Evolutionary conservation across 306 rosid genomes (phyloP).

Genomic region (Malus sylvestris): DNA sequence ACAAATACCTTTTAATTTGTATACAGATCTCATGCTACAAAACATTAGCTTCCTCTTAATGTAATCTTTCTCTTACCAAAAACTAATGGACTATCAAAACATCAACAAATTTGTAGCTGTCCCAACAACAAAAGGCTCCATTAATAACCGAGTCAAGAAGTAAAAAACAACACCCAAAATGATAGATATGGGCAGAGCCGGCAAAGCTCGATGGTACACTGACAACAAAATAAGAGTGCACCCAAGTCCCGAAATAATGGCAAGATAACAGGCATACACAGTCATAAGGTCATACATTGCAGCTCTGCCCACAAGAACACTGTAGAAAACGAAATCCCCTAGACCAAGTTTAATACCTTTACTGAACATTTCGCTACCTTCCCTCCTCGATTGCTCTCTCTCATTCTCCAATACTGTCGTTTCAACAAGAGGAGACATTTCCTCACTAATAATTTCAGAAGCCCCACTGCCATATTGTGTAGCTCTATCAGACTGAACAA

Average conservation of each 20-base stretch:
- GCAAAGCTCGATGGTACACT: constrained; percentile 65
- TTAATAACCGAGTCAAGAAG: constrained; percentile 74
- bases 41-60: not conserved
- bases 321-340: constrained; percentile 90
- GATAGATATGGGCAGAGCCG: constrained; percentile 88
- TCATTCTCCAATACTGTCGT: constrained; percentile 25
- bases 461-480: constrained; percentile 20
- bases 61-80: not conserved
- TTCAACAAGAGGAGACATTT: constrained; percentile 65
- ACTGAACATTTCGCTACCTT: constrained; percentile 29
- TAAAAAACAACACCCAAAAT: constrained; percentile 75
- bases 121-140: constrained; percentile 96
- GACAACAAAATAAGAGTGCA: constrained; percentile 88
- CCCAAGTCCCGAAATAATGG: constrained; percentile 81
- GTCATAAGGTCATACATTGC: constrained; percentile 99
- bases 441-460: constrained; percentile 40
- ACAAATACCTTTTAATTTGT: not conserved
- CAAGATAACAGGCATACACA: constrained; percentile 93
- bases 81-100: constrained; percentile 42
- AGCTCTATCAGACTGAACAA: constrained; percentile 10
- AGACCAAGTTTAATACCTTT: constrained; percentile 90
- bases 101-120: constrained; percentile 77
- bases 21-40: constrained; percentile 2
- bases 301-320: constrained; percentile 95
- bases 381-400: constrained; percentile 28